phyloP scores from a whole-genome alignment of 2,329 filamentous ascomycete genomes.

The Chaetomium strumarium region DNA sequence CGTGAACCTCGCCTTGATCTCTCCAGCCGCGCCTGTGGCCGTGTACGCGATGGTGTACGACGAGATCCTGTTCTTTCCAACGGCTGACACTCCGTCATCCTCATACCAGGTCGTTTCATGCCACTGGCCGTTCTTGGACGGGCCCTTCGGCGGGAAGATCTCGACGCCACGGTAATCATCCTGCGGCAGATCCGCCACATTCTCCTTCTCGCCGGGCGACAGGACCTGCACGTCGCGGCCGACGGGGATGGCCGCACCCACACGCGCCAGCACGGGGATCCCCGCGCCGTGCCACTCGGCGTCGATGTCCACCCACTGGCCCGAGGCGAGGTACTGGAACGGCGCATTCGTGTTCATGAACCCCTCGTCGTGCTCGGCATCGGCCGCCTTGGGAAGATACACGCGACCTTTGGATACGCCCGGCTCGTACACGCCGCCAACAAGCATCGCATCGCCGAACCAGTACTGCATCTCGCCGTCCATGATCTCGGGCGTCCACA shows the following conservation, averaged over 20 bases:
- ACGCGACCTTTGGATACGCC: conserved; percentile 1
- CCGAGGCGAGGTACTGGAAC: conserved; percentile 3
- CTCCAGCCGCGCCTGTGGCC: not conserved
- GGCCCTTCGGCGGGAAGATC: conserved; percentile 1
- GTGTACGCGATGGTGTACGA: conserved; percentile 3
- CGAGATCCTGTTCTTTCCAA: not conserved
- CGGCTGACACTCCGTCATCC: conserved; percentile 5
- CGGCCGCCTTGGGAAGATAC: not conserved
- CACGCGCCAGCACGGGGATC: not conserved
- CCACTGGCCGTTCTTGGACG: conserved; percentile 1
- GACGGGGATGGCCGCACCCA: not conserved
- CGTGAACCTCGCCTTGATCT: not conserved
- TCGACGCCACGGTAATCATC: conserved; percentile 6
- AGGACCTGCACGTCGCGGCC: conserved; percentile 1
- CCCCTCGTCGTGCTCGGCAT: not conserved
- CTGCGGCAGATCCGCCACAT: conserved; percentile 3
- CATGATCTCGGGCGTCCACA: conserved; percentile 1
- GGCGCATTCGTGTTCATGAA: conserved; percentile 7
- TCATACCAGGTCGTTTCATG: conserved; percentile 1
- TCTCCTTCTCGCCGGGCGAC: conserved; percentile 1
- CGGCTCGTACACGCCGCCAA: conserved; percentile 5
- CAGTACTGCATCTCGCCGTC: conserved; percentile 9
- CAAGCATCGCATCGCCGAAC: conserved; percentile 5
- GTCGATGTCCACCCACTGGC: conserved; percentile 7
- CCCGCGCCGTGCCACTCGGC: conserved; percentile 7